These are phyloP conservation scores for Dendrothele bispora DNA, from an alignment of 768 basidiomycete genomes.

Conservation along the genomic window DNA sequence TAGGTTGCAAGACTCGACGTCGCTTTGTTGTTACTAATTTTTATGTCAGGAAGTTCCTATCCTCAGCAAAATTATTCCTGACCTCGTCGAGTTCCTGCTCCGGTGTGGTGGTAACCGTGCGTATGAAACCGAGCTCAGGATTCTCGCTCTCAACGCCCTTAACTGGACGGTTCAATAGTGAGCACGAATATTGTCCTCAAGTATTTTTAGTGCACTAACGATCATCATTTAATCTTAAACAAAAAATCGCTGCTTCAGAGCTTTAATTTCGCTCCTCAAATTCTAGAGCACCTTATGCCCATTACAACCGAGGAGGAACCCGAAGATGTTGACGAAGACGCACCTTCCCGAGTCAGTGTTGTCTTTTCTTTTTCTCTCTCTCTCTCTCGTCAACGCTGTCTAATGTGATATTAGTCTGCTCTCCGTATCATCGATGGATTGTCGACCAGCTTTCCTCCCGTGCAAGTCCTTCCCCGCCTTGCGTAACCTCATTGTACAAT, in stretches of 20 bases:
- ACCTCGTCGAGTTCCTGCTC: conserved; percentile 87
- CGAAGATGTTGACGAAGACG: conserved; percentile 90
- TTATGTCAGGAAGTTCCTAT: conserved; percentile 83
- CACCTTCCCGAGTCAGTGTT: conserved; percentile 83
- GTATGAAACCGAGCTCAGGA: conserved; percentile 78
- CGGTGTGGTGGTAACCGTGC: conserved; percentile 75
- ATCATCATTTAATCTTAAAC: conserved; percentile 38
- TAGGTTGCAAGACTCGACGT: conserved; percentile 29
- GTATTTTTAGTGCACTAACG: too few relatives aligned
- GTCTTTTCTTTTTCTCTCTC: too few relatives aligned
- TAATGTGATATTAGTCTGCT: conserved; percentile 86
- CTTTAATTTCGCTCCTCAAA: conserved; percentile 77
- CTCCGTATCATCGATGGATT: conserved; percentile 94
- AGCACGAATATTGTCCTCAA: conserved; percentile 32
- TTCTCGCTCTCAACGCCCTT: conserved; percentile 89
- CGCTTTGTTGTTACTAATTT: conserved; percentile 8
- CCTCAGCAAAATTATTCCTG: conserved; percentile 82
- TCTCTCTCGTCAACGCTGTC: too few relatives aligned
- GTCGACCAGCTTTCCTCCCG: conserved; percentile 88
- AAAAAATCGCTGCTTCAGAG: conserved; percentile 96
- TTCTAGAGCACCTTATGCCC: conserved; percentile 90
- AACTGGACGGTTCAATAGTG: conserved; percentile 98
- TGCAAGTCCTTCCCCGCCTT: conserved; percentile 96
- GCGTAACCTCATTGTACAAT: conserved; percentile 76
- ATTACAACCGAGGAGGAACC: conserved; percentile 93